Evolutionary conservation across 2,329 filamentous ascomycete species (phyloP).

Genomic region (Teratosphaeria nubilosa): DNA sequence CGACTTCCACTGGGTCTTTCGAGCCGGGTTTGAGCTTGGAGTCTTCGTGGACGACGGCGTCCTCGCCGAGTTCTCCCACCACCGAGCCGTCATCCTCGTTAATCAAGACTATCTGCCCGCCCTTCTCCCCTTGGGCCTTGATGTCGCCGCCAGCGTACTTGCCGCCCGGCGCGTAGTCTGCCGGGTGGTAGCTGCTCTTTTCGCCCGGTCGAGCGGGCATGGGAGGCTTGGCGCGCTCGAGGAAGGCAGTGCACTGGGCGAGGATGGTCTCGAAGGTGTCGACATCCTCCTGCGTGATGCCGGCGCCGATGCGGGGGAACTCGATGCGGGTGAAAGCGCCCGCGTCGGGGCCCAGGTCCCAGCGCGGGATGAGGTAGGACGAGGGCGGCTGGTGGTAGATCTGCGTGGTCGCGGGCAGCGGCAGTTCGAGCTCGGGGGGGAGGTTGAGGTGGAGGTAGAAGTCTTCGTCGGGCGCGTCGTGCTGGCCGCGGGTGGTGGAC

Average conservation of each 20-base stretch:
- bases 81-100: constrained; percentile 96
- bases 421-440: constrained; percentile 85
- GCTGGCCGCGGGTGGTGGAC: constrained; percentile 47
- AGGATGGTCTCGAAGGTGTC: constrained; percentile 97
- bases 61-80: constrained; percentile 79
- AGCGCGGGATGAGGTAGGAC: constrained; percentile 89
- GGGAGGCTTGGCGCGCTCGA: constrained; percentile 67
- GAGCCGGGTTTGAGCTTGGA: constrained; percentile 69
- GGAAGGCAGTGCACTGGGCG: constrained; percentile 93
- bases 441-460: constrained; percentile 95
- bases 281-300: constrained; percentile 78
- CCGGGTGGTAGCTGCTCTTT: constrained; percentile 61
- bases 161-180: constrained; percentile 66
- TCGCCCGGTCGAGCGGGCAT: constrained; percentile 22
- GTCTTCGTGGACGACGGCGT: constrained; percentile 71
- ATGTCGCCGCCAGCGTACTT: constrained; percentile 43
- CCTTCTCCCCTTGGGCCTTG: constrained; percentile 24
- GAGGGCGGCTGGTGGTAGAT: constrained; percentile 91
- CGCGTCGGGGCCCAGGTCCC: constrained; percentile 80
- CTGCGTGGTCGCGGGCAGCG: constrained; percentile 87
- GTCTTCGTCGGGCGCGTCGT: constrained; percentile 61
- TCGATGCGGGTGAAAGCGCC: constrained; percentile 90
- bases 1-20: constrained; percentile 79
- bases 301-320: constrained; percentile 63
- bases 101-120: constrained; percentile 77